These are phyloP conservation scores for Gossypium turneri DNA, from an alignment of 345 rosid genomes.

Conservation along the genomic window DNA sequence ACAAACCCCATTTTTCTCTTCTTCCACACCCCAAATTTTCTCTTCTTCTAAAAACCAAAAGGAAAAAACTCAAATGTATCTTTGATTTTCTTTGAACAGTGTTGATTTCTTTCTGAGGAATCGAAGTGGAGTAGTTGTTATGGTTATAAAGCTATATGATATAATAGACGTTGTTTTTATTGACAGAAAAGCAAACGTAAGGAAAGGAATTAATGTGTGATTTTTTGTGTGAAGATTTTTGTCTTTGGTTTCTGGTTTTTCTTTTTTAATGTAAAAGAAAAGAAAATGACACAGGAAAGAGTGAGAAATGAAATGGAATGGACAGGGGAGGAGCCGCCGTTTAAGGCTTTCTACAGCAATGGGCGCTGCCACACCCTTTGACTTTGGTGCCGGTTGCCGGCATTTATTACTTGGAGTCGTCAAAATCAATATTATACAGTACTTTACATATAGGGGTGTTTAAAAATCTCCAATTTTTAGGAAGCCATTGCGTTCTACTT, in stretches of 20 bases:
- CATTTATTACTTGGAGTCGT: background rate
- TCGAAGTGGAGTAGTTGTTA: background rate
- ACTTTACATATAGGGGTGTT: background rate
- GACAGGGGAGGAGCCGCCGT: background rate
- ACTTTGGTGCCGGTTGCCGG: background rate
- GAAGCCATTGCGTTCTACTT: too few relatives aligned
- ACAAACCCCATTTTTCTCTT: conserved; percentile 28
- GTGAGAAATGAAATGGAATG: background rate
- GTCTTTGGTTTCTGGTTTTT: background rate
- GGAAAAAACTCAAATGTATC: background rate
- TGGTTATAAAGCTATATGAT: background rate
- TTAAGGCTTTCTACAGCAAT: background rate
- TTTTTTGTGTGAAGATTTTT: background rate
- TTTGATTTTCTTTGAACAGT: background rate
- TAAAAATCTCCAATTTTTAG: too few relatives aligned
- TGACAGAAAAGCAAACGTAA: background rate
- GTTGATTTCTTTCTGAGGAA: background rate
- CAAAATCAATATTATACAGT: background rate
- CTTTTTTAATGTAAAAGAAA: background rate
- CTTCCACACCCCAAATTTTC: background rate
- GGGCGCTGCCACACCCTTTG: background rate
- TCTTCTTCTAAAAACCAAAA: background rate
- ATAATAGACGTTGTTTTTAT: background rate
- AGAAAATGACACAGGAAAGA: background rate
- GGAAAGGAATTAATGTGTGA: background rate